Percentiles rank a stretch among this genome's conserved stretches.
Evolutionary conservation across 768 basidiomycete species (phyloP).

Genomic region (Psilocybe azurescens): DNA sequence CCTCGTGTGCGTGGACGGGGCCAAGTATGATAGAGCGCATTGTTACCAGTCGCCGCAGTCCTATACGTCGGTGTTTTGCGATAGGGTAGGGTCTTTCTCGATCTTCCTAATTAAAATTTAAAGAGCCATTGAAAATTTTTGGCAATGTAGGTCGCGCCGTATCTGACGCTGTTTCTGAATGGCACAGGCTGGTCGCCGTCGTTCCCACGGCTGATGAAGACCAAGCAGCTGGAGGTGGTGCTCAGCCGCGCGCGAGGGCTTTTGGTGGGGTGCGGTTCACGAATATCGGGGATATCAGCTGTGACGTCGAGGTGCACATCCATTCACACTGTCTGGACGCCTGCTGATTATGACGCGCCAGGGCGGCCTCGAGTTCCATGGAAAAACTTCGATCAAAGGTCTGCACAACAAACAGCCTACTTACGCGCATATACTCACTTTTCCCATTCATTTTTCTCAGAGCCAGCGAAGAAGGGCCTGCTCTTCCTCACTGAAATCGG

Average conservation of each 20-base stretch:
- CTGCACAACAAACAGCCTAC: slow-evolving; percentile 21
- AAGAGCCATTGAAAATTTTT: neutral
- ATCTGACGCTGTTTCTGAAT: slow-evolving; percentile 84
- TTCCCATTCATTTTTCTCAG: slow-evolving; percentile 32
- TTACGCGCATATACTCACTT: neutral
- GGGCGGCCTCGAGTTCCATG: slow-evolving; percentile 48
- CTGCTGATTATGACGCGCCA: no score
- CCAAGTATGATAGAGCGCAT: slow-evolving; percentile 60
- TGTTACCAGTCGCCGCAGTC: slow-evolving; percentile 76
- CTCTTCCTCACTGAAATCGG: slow-evolving; percentile 90
- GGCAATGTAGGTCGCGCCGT: slow-evolving; percentile 72
- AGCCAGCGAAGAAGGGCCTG: slow-evolving; percentile 64
- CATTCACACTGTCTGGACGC: no score
- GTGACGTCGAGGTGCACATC: slow-evolving; percentile 67
- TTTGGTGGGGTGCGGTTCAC: slow-evolving; percentile 63
- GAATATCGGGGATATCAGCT: slow-evolving; percentile 87
- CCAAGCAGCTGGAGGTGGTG: slow-evolving; percentile 57
- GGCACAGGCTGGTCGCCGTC: slow-evolving; percentile 83
- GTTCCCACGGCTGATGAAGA: slow-evolving; percentile 83
- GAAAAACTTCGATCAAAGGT: slow-evolving; percentile 63
- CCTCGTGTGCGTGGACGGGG: slow-evolving; percentile 60
- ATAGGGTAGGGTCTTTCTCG: slow-evolving; percentile 51
- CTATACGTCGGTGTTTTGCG: slow-evolving; percentile 72
- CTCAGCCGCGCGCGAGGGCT: slow-evolving; percentile 50
- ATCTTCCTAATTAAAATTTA: no score